phyloP scores from a whole-genome alignment of 2,329 filamentous ascomycete species.

The Colletotrichum godetiae region DNA sequence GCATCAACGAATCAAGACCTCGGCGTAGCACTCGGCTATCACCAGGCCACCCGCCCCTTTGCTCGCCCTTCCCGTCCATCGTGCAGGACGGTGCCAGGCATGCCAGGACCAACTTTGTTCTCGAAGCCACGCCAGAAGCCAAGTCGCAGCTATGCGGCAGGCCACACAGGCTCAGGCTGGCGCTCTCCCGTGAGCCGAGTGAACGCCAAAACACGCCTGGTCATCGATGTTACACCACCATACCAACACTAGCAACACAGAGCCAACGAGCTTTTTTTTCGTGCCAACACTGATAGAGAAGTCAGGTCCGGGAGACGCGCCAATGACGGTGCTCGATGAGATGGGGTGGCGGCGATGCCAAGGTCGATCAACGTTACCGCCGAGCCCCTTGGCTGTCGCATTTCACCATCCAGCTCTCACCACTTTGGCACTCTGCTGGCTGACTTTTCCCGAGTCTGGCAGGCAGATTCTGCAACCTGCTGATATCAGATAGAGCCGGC shows the following conservation, averaged over 20 bases:
- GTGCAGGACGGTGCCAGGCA: slow-evolving; percentile 1
- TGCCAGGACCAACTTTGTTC: slow-evolving; percentile 14
- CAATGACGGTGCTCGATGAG: slow-evolving; percentile 8
- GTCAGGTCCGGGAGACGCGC: slow-evolving; percentile 18
- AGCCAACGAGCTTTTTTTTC: slow-evolving; percentile 12
- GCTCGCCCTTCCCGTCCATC: background rate
- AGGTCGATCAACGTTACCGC: slow-evolving; percentile 35
- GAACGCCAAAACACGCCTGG: background rate
- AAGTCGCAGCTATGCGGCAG: slow-evolving; percentile 6
- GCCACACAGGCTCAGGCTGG: background rate
- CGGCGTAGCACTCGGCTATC: slow-evolving; percentile 21
- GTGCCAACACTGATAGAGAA: slow-evolving; percentile 28
- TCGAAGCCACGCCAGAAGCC: slow-evolving; percentile 35
- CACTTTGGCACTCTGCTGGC: background rate
- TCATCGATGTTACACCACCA: background rate
- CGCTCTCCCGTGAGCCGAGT: slow-evolving; percentile 5
- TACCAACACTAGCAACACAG: slow-evolving; percentile 5
- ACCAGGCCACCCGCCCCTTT: background rate
- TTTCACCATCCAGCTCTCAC: background rate
- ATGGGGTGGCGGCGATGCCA: slow-evolving; percentile 31
- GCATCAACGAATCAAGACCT: slow-evolving; percentile 9
- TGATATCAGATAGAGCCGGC: background rate
- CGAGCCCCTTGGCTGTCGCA: slow-evolving; percentile 30
- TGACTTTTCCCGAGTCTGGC: background rate
- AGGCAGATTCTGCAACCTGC: background rate